A percentile compares a stretch with the other conserved stretches of the same genome.
Evolutionary conservation across 2,329 filamentous ascomycete genomes (phyloP).

Genomic region (Penicillium frequentans): DNA sequence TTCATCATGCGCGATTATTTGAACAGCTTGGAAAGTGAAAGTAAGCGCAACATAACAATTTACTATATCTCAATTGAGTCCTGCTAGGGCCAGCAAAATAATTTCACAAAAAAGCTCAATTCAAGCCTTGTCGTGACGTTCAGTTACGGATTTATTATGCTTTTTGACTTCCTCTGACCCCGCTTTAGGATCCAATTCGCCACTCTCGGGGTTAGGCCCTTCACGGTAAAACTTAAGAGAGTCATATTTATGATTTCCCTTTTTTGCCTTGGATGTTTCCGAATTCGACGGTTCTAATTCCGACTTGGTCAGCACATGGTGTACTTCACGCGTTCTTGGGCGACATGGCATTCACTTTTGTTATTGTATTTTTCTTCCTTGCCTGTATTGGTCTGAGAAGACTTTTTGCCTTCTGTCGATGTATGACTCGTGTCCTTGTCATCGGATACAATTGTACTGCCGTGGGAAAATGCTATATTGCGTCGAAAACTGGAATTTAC

Average conservation of each 20-base stretch:
- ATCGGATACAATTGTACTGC: background rate
- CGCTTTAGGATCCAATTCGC: background rate
- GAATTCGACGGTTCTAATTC: background rate
- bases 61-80: background rate
- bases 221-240: conserved; percentile 1
- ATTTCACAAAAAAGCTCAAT: background rate
- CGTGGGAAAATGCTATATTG: background rate
- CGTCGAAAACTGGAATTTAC: background rate
- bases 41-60: background rate
- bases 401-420: background rate
- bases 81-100: too few relatives aligned
- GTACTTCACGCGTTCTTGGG: background rate
- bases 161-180: background rate
- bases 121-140: background rate
- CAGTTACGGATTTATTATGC: background rate
- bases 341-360: background rate
- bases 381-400: background rate
- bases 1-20: background rate
- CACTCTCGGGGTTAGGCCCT: conserved; percentile 4
- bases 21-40: background rate
- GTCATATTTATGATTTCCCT: background rate
- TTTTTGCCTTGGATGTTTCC: background rate
- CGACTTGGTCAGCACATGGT: too few relatives aligned
- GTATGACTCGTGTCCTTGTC: background rate
- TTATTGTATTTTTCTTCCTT: background rate